phyloP scores from a whole-genome alignment of 2,329 filamentous ascomycete genomes.

The Incumbomyces lentus region DNA sequence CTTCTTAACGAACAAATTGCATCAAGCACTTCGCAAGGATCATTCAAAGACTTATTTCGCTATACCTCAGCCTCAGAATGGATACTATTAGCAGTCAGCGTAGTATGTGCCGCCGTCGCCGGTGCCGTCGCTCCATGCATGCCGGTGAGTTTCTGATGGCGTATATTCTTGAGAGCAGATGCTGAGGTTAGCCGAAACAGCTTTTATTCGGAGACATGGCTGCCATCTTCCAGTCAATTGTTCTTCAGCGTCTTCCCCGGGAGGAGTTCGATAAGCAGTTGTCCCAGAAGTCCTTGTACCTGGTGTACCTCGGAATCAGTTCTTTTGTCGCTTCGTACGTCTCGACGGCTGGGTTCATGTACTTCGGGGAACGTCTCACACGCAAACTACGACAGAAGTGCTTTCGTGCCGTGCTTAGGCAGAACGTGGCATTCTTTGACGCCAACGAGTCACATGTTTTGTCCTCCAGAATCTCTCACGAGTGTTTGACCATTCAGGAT shows the following conservation, averaged over 20 bases:
- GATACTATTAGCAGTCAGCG: background rate
- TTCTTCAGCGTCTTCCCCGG: background rate
- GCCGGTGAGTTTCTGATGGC: background rate
- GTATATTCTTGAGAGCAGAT: background rate
- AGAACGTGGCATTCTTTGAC: slow-evolving; percentile 88
- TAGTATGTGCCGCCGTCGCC: background rate
- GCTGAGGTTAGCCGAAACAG: background rate
- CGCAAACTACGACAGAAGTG: slow-evolving; percentile 10
- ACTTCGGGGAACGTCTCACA: slow-evolving; percentile 56
- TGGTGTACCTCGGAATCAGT: slow-evolving; percentile 69
- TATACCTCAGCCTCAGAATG: background rate
- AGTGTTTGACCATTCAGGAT: slow-evolving; percentile 16
- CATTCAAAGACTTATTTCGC: background rate
- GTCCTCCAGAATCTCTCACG: slow-evolving; percentile 18
- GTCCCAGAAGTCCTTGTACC: slow-evolving; percentile 60
- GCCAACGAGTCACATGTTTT: slow-evolving; percentile 47
- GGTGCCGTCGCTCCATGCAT: background rate
- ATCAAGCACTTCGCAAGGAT: background rate
- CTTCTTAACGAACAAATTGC: background rate
- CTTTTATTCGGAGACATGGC: background rate
- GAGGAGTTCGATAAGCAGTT: slow-evolving; percentile 51
- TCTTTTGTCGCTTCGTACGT: slow-evolving; percentile 69
- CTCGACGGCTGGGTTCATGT: slow-evolving; percentile 78
- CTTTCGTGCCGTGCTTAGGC: slow-evolving; percentile 77
- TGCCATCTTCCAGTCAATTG: background rate